A percentile compares a stretch with the other conserved stretches of the same genome.
Conservation (phyloP, 768 basidiomycete species). For the Mycena filopes region DNA sequence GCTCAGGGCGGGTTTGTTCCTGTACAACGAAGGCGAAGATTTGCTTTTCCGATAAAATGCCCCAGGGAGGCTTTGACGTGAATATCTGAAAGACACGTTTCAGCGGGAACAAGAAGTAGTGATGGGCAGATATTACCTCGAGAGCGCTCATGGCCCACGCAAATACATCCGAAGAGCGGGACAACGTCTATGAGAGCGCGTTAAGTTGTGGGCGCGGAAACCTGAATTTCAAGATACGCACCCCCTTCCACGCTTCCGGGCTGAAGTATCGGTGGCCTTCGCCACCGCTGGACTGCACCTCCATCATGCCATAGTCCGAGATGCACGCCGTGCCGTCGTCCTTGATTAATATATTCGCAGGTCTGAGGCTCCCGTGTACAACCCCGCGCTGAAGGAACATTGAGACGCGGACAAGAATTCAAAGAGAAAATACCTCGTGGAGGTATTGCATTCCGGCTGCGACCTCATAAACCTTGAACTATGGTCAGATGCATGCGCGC, state of each 20-base stretch:
- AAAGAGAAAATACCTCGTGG: constrained; percentile 30
- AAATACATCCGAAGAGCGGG: constrained; percentile 38
- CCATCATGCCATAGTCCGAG: constrained; percentile 1
- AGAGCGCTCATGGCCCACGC: constrained; percentile 40
- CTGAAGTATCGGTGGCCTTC: constrained; percentile 28
- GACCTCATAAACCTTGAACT: constrained; percentile 33
- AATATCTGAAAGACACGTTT: constrained; percentile 33
- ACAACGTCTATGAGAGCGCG: constrained; percentile 28
- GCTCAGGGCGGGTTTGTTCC: constrained; percentile 39
- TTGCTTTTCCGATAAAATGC: constrained; percentile 37
- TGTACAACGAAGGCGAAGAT: constrained; percentile 38
- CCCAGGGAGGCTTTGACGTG: constrained; percentile 37
- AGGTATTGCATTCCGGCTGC: constrained; percentile 40
- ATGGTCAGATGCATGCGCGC: not conserved
- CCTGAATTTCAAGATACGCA: constrained; percentile 19
- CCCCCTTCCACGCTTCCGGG: constrained; percentile 43
- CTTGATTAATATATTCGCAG: not conserved
- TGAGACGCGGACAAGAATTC: too few relatives aligned
- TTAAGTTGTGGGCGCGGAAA: not conserved
- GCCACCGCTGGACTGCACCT: not conserved
- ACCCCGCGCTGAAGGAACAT: too few relatives aligned
- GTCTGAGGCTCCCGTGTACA: not conserved
- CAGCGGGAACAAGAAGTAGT: not conserved
- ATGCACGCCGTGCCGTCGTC: not conserved
- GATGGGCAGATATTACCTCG: constrained; percentile 28